Percentiles rank a stretch among this genome's conserved stretches.
These are phyloP conservation scores for Sporobolomyces phaffii DNA, from an alignment of 768 basidiomycete genomes.

Conservation along the genomic window DNA sequence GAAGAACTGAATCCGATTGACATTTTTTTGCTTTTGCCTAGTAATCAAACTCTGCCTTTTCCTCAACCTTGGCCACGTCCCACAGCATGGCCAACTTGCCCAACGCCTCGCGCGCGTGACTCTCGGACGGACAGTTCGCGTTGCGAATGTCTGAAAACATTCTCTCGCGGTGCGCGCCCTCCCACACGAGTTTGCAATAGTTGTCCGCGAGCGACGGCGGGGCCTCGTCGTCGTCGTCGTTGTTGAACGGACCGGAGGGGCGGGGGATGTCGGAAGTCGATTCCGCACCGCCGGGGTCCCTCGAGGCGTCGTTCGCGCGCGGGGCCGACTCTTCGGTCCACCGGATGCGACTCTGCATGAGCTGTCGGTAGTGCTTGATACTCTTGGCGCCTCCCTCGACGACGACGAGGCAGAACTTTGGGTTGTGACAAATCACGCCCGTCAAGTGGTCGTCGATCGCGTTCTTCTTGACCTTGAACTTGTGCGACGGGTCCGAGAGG, in stretches of 20 bases:
- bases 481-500: conserved; percentile 83
- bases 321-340: conserved; percentile 85
- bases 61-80: conserved; percentile 71
- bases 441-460: conserved; percentile 84
- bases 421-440: conserved; percentile 85
- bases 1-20: too few species aligned
- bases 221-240: conserved; percentile 42
- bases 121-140: conserved; percentile 54
- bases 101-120: conserved; percentile 74
- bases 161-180: conserved; percentile 76
- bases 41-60: conserved; percentile 15
- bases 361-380: conserved; percentile 75
- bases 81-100: conserved; percentile 86
- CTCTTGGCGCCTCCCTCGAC: conserved; percentile 86
- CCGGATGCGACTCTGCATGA: conserved; percentile 78
- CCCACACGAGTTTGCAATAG: conserved; percentile 85
- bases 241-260: conserved; percentile 22
- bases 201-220: conserved; percentile 71
- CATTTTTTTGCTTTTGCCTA: too few species aligned
- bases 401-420: conserved; percentile 80
- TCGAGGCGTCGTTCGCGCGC: conserved; percentile 15
- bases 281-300: neutral
- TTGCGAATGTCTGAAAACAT: conserved; percentile 52
- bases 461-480: conserved; percentile 94
- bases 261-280: conserved; percentile 21